Evolutionary conservation across 108 stramenopile species (phyloP).

Genomic region (Skeletonema grethae): DNA sequence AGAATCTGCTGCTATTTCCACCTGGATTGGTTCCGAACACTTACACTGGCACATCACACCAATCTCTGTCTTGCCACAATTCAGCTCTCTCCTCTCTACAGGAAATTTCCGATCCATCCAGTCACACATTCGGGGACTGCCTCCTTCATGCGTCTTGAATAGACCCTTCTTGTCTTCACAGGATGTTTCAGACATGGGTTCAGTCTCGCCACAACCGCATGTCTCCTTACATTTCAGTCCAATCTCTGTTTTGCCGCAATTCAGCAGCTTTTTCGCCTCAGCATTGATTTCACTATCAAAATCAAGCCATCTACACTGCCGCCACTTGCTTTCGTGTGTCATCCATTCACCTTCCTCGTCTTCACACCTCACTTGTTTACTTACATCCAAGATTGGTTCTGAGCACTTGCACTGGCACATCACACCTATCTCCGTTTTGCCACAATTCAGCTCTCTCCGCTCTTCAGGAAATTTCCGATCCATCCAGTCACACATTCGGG

Average conservation of each 20-base stretch:
- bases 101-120: slow-evolving; percentile 22
- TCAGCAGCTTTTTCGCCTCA: slow-evolving; percentile 35
- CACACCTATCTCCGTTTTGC: slow-evolving; percentile 24
- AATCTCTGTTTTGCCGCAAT: slow-evolving; percentile 37
- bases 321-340: background rate
- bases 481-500: slow-evolving; percentile 22
- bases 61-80: slow-evolving; percentile 30
- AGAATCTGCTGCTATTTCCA: too few species aligned
- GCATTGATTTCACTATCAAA: slow-evolving; percentile 12
- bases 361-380: background rate
- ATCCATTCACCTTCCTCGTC: background rate
- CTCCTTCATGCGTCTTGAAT: slow-evolving; percentile 13
- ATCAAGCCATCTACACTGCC: slow-evolving; percentile 41
- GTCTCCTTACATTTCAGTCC: slow-evolving; percentile 32
- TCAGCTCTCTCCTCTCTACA: slow-evolving; percentile 13
- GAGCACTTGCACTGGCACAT: slow-evolving; percentile 22
- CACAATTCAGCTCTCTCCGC: slow-evolving; percentile 23
- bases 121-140: background rate
- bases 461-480: slow-evolving; percentile 9
- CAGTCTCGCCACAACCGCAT: background rate
- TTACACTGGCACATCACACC: slow-evolving; percentile 23
- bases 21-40: slow-evolving; percentile 7
- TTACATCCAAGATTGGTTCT: background rate
- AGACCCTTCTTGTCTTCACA: slow-evolving; percentile 15
- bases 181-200: background rate